A percentile compares a stretch with the other conserved stretches of the same genome.
phyloP scores from a whole-genome alignment of 2,329 filamentous ascomycete species.

The Cercospora nicotianae region DNA sequence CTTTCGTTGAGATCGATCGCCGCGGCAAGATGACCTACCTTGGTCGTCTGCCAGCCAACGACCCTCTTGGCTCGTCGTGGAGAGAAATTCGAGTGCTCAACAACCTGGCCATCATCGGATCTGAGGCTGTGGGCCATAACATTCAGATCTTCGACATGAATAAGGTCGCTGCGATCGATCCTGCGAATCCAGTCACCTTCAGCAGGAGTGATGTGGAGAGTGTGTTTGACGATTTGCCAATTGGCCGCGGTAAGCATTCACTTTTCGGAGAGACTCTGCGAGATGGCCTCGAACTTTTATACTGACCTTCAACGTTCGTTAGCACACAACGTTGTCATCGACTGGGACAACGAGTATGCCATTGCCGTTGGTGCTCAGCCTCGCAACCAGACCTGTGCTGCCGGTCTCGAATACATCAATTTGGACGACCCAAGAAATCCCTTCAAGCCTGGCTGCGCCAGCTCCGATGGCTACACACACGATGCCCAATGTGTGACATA shows the following conservation, averaged over 20 bases:
- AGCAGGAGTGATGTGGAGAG: constrained; percentile 45
- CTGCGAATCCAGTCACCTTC: constrained; percentile 46
- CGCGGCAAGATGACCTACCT: constrained; percentile 54
- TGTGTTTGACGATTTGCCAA: constrained; percentile 29
- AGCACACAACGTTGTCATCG: constrained; percentile 55
- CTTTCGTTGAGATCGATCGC: constrained; percentile 55
- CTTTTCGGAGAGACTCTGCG: neutral
- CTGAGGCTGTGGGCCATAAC: constrained; percentile 53
- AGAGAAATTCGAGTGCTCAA: constrained; percentile 52
- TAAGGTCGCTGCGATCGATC: constrained; percentile 53
- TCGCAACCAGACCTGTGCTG: constrained; percentile 46
- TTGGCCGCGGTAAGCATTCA: neutral
- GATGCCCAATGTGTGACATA: constrained; percentile 57
- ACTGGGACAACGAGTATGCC: constrained; percentile 51
- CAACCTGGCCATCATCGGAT: constrained; percentile 46
- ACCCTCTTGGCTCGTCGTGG: constrained; percentile 44
- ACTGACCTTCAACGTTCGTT: neutral
- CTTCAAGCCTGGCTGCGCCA: constrained; percentile 51
- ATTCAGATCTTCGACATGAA: constrained; percentile 65
- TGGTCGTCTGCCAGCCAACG: constrained; percentile 51
- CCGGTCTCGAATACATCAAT: constrained; percentile 58
- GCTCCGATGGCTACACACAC: constrained; percentile 57
- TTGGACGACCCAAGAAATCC: constrained; percentile 53
- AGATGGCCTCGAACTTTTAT: neutral
- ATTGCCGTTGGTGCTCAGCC: constrained; percentile 46